Conservation (phyloP, 306 rosid genomes). For the Prunus fruticosa region DNA sequence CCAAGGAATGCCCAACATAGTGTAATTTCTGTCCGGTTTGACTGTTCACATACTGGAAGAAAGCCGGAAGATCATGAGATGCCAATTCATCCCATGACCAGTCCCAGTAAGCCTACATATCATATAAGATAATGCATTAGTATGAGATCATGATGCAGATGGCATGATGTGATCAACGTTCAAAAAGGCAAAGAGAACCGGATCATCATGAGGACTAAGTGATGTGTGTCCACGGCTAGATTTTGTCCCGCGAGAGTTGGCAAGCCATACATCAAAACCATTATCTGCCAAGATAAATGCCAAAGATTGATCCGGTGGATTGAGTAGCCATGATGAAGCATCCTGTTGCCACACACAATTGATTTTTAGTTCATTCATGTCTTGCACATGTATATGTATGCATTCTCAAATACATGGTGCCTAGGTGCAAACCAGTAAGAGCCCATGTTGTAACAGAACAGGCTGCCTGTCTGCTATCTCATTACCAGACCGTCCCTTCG, state of each 20-base stretch:
- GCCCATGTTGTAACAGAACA: slow-evolving; percentile 57
- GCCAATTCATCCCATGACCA: slow-evolving; percentile 88
- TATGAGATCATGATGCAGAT: background rate
- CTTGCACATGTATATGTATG: background rate
- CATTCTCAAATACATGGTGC: background rate
- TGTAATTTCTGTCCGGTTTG: slow-evolving; percentile 61
- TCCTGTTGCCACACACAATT: background rate
- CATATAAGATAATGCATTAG: background rate
- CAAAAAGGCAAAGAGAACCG: slow-evolving; percentile 22
- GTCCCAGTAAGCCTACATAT: slow-evolving; percentile 59
- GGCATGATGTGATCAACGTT: background rate
- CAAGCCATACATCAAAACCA: slow-evolving; percentile 72
- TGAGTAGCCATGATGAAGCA: slow-evolving; percentile 47
- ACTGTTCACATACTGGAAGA: slow-evolving; percentile 45
- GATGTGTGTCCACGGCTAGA: slow-evolving; percentile 44
- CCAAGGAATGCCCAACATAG: slow-evolving; percentile 77
- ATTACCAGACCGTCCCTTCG: slow-evolving; percentile 17
- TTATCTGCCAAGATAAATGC: slow-evolving; percentile 59
- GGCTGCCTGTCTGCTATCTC: slow-evolving; percentile 27
- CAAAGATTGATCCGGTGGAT: slow-evolving; percentile 48
- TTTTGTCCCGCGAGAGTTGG: slow-evolving; percentile 53
- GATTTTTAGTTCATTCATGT: background rate
- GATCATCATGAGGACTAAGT: slow-evolving; percentile 31
- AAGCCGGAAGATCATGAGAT: slow-evolving; percentile 72
- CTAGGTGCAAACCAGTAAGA: slow-evolving; percentile 39